Percentiles rank a stretch among this genome's conserved stretches.
phyloP scores from a whole-genome alignment of 371 early-diverging fungal species.

The Catenaria anguillulae region DNA sequence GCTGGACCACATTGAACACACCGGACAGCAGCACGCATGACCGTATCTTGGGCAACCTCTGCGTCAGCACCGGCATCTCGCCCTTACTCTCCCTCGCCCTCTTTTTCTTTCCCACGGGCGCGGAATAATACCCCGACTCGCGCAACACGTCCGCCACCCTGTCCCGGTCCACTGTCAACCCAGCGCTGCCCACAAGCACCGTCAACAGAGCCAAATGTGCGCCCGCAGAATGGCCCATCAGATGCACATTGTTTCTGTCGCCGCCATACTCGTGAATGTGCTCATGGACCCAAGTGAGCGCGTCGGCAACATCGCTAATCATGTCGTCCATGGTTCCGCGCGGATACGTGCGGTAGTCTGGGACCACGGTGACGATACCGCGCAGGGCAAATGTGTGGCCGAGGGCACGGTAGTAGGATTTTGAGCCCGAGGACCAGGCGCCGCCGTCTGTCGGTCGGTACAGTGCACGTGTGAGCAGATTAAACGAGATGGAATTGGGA shows the following conservation, averaged over 20 bases:
- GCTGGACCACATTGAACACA: background rate
- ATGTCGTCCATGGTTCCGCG: background rate
- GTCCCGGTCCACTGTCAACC: too few species aligned
- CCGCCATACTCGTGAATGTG: conserved; percentile 19
- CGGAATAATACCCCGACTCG: background rate
- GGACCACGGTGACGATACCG: background rate
- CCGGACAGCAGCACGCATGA: background rate
- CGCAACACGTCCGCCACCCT: background rate
- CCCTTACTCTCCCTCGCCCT: too few species aligned
- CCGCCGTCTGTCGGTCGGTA: background rate
- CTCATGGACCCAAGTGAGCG: background rate
- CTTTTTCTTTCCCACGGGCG: too few species aligned
- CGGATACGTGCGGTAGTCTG: background rate
- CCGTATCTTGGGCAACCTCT: background rate
- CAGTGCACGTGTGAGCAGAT: background rate
- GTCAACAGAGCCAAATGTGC: conserved; percentile 51
- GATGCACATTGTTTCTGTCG: conserved; percentile 25
- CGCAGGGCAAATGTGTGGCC: background rate
- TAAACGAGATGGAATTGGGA: too few species aligned
- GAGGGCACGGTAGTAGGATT: background rate
- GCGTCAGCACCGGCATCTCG: background rate
- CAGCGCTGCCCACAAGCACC: conserved; percentile 26
- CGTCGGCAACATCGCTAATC: background rate
- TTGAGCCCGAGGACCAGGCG: background rate
- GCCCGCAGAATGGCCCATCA: conserved; percentile 74